These are phyloP conservation scores for Colletotrichum incanum DNA, from an alignment of 2,329 filamentous ascomycete genomes.

Conservation along the genomic window DNA sequence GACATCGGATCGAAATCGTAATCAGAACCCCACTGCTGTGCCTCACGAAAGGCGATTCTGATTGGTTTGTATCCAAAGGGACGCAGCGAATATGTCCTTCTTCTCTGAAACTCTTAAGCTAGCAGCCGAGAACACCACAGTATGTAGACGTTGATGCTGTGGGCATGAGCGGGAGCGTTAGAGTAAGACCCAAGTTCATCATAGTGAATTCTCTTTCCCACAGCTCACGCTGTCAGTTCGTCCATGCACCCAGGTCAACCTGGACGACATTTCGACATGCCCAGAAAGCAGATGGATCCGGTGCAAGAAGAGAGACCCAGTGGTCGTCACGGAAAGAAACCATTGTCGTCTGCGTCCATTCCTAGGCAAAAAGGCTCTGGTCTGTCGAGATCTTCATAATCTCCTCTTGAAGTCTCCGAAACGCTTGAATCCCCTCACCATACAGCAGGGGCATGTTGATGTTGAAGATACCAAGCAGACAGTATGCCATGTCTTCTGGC, in stretches of 20 bases:
- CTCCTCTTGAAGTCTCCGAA: constrained; percentile 41
- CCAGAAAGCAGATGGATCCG: background rate
- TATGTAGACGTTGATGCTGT: background rate
- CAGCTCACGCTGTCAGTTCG: background rate
- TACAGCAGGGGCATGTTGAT: constrained; percentile 49
- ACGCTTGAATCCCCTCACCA: constrained; percentile 46
- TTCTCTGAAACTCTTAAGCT: background rate
- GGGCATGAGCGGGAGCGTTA: background rate
- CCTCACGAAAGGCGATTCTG: background rate
- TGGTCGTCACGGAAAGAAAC: background rate
- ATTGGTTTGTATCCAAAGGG: too few relatives aligned
- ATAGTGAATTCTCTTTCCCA: background rate
- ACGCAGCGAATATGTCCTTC: background rate
- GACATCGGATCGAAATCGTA: background rate
- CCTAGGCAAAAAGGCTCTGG: constrained; percentile 15
- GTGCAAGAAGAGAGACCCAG: background rate
- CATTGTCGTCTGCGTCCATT: background rate
- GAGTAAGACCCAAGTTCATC: background rate
- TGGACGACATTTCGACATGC: background rate
- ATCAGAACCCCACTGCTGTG: background rate
- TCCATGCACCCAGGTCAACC: background rate
- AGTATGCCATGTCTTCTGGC: constrained; percentile 47
- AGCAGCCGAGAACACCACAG: background rate
- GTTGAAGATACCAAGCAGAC: constrained; percentile 47
- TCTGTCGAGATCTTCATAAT: constrained; percentile 17